These are phyloP conservation scores for Lepiota venenata DNA, from an alignment of 768 basidiomycete genomes.

Conservation along the genomic window DNA sequence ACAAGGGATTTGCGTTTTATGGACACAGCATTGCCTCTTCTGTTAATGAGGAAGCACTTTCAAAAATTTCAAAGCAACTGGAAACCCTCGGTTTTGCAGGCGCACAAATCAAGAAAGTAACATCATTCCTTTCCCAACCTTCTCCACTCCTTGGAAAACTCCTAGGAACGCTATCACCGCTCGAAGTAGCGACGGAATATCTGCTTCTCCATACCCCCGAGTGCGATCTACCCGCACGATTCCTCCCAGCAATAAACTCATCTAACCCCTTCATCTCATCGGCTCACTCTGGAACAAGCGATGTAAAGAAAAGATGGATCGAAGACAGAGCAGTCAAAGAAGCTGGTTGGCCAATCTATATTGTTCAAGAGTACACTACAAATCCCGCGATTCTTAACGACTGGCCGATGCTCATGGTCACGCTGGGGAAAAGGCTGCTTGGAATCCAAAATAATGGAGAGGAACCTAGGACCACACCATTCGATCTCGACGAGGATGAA, in stretches of 20 bases:
- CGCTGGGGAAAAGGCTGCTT: constrained; percentile 51
- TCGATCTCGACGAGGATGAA: constrained; percentile 40
- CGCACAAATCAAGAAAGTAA: constrained; percentile 46
- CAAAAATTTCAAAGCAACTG: constrained; percentile 52
- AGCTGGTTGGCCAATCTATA: constrained; percentile 76
- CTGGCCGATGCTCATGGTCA: constrained; percentile 53
- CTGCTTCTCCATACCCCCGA: constrained; percentile 82
- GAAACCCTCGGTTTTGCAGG: constrained; percentile 62
- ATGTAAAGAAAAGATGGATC: constrained; percentile 73
- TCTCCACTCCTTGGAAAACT: constrained; percentile 62
- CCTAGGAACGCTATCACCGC: constrained; percentile 50
- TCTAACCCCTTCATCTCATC: constrained; percentile 70
- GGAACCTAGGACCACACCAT: constrained; percentile 19
- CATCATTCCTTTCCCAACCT: constrained; percentile 53
- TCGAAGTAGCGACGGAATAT: constrained; percentile 84
- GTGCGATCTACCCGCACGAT: constrained; percentile 77
- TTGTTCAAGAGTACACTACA: constrained; percentile 54
- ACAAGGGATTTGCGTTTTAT: constrained; percentile 49
- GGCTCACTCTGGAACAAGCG: constrained; percentile 55
- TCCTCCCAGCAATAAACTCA: constrained; percentile 61
- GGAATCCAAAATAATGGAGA: constrained; percentile 32
- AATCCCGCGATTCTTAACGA: constrained; percentile 36
- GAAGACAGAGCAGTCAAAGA: constrained; percentile 79
- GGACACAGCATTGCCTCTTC: constrained; percentile 28
- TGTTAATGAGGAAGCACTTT: constrained; percentile 38